A percentile compares a stretch with the other conserved stretches of the same genome.
These are phyloP conservation scores for Leccinum solheimii DNA, from an alignment of 1,284 basidiomycete genomes.

Conservation along the genomic window DNA sequence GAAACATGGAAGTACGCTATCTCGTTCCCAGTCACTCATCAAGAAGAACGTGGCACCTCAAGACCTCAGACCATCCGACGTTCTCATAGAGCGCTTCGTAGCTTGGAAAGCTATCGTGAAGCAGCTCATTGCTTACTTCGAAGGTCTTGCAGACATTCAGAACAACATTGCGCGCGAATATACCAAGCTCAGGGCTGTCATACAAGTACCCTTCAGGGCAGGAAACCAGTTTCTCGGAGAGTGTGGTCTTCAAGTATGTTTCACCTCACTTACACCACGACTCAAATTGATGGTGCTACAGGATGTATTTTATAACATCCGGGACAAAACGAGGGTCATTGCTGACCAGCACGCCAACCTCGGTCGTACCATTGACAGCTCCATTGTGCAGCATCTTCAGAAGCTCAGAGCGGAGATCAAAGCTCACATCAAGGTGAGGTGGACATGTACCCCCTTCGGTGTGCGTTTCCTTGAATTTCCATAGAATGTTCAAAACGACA, in stretches of 20 bases:
- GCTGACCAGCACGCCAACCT: conserved; percentile 97
- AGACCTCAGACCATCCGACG: conserved; percentile 92
- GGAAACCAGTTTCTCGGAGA: conserved; percentile 97
- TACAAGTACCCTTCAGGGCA: conserved; percentile 95
- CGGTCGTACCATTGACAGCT: conserved; percentile 94
- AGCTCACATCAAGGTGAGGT: conserved; percentile 84
- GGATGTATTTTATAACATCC: conserved; percentile 93
- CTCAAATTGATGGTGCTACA: conserved; percentile 32
- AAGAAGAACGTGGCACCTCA: conserved; percentile 88
- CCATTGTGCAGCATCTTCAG: conserved; percentile 97
- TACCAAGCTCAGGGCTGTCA: conserved; percentile 94
- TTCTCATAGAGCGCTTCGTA: conserved; percentile 93
- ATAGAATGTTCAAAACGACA: conserved; percentile 97
- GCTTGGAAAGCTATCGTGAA: conserved; percentile 97
- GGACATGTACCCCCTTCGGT: conserved; percentile 24
- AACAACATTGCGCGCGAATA: conserved; percentile 94
- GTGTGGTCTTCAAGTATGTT: conserved; percentile 74
- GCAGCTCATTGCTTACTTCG: conserved; percentile 87
- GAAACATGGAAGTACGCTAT: conserved; percentile 65
- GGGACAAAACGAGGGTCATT: conserved; percentile 92
- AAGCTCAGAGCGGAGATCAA: conserved; percentile 95
- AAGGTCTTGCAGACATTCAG: conserved; percentile 93
- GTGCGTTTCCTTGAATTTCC: background rate
- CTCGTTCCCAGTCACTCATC: conserved; percentile 81
- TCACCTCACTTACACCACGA: background rate